Evolutionary conservation across 2,329 filamentous ascomycete genomes (phyloP).

Genomic region (Aureobasidium sp.): DNA sequence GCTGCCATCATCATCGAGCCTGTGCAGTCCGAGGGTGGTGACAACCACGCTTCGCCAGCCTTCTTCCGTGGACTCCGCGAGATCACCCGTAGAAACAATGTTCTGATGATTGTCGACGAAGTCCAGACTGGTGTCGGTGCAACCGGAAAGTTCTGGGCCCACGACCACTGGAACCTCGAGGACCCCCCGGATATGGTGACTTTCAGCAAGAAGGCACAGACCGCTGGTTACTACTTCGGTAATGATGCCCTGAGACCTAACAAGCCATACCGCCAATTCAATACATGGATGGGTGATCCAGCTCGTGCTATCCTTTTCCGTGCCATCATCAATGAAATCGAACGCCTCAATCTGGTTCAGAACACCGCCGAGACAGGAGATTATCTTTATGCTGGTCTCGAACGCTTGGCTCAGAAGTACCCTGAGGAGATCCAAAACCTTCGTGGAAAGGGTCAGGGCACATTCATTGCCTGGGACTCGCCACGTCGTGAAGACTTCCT

Average conservation of each 20-base stretch:
- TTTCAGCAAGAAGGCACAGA: slow-evolving; percentile 89
- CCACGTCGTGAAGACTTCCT: slow-evolving; percentile 71
- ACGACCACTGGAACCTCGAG: slow-evolving; percentile 80
- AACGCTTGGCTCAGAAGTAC: slow-evolving; percentile 59
- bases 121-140: slow-evolving; percentile 87
- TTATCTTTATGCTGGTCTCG: slow-evolving; percentile 65
- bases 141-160: slow-evolving; percentile 88
- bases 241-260: slow-evolving; percentile 72
- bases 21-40: slow-evolving; percentile 83
- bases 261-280: slow-evolving; percentile 89
- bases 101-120: slow-evolving; percentile 85
- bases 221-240: slow-evolving; percentile 82
- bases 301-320: slow-evolving; percentile 74
- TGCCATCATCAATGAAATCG: slow-evolving; percentile 71
- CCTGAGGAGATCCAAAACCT: slow-evolving; percentile 72
- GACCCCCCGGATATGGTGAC: slow-evolving; percentile 87
- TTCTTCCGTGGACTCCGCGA: slow-evolving; percentile 80
- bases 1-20: slow-evolving; percentile 79
- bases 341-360: slow-evolving; percentile 64
- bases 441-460: slow-evolving; percentile 75
- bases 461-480: slow-evolving; percentile 83
- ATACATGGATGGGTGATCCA: slow-evolving; percentile 93
- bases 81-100: slow-evolving; percentile 64
- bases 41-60: slow-evolving; percentile 78
- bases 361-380: slow-evolving; percentile 68